Evolutionary conservation across 2,329 filamentous ascomycete species (phyloP).

Genomic region (Calonectria honghensis): DNA sequence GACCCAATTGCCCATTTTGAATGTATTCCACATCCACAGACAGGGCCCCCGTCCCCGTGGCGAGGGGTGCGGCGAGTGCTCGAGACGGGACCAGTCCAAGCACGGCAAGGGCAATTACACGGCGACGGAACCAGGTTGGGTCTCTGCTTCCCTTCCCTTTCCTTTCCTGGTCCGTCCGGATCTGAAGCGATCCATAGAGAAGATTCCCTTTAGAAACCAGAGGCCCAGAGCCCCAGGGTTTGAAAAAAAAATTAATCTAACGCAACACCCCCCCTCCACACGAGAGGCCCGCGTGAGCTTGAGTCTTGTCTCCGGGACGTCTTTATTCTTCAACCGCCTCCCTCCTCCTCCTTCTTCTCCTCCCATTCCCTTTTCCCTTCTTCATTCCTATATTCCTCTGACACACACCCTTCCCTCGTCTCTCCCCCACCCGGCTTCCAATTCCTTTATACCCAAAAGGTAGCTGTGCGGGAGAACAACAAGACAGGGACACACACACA

Average conservation of each 20-base stretch:
- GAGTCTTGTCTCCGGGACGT: slow-evolving; percentile 46
- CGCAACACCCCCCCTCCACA: slow-evolving; percentile 45
- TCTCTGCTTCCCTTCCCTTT: slow-evolving; percentile 27
- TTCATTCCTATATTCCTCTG: slow-evolving; percentile 33
- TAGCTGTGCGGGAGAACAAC: slow-evolving; percentile 47
- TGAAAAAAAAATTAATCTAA: slow-evolving; percentile 42
- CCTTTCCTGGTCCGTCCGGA: slow-evolving; percentile 42
- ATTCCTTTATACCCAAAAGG: slow-evolving; percentile 28
- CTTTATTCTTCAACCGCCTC: slow-evolving; percentile 41
- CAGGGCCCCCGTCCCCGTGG: slow-evolving; percentile 24
- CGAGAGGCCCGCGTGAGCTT: slow-evolving; percentile 52
- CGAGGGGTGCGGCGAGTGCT: slow-evolving; percentile 33
- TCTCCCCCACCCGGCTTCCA: slow-evolving; percentile 39
- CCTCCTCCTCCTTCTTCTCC: slow-evolving; percentile 30
- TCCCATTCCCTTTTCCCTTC: slow-evolving; percentile 19
- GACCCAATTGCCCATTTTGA: slow-evolving; percentile 33
- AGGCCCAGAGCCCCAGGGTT: slow-evolving; percentile 36
- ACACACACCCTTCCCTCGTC: slow-evolving; percentile 45
- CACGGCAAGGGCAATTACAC: slow-evolving; percentile 30
- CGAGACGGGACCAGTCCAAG: slow-evolving; percentile 39
- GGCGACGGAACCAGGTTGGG: slow-evolving; percentile 26
- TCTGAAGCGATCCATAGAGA: slow-evolving; percentile 53
- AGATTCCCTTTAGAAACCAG: slow-evolving; percentile 54
- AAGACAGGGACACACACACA: slow-evolving; percentile 53
- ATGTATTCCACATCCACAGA: slow-evolving; percentile 13